Base-by-base conservation (phyloP, 495 filamentous ascomycete genomes). In the Penicillium taxi region DNA sequence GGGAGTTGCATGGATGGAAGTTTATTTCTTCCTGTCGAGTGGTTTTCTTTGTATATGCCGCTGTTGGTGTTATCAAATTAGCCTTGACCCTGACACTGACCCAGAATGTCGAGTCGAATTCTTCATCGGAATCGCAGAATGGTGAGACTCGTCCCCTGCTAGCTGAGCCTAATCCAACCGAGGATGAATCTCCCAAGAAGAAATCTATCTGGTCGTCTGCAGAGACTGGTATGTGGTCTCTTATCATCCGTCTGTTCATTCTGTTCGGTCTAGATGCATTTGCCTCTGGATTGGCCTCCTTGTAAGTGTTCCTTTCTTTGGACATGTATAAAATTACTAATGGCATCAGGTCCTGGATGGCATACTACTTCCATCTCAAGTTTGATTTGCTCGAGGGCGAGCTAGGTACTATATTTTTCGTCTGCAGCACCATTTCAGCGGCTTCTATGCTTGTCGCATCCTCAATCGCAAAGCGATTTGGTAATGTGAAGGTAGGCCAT, bases 221-320 rank as follows among this genome's bases (percentile, higher is more conserved):
- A 15, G 80, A 78, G 6, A 47, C 47, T 1, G 55, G 74, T 25
- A 74, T 80, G 8, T 65, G 74, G 25, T 61, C 65, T 1, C 70
- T 84, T 37, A 73, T 94, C 39, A 53, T 78, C 32, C 73, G 80
- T 12, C 64, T 94, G 0, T 86, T 82, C 61, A 70, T 84, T 34
- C 64, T 94, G 8, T 80, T 94, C 44, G 74, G 76, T 25, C 53
- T 94, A 2, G 88, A 95, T 62, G 79, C 80, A 0, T 69, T 91
- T 28, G 83, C 85, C 2, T 83, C 82, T 26, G 84, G 86, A 19
- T 77, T 94, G 66, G 81, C 80, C 32, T 73, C 76, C 14, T 67
- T 82, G 73, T 77, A 62, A 44, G 70, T 67, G 9, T 9, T 22
- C n/a, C 7, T 23, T 14, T n/a, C 16, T 8, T 14, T 13, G 4